Evolutionary conservation across 1,139 yeast genomes (phyloP).

Genomic region (Suhomyces atakaporum): DNA sequence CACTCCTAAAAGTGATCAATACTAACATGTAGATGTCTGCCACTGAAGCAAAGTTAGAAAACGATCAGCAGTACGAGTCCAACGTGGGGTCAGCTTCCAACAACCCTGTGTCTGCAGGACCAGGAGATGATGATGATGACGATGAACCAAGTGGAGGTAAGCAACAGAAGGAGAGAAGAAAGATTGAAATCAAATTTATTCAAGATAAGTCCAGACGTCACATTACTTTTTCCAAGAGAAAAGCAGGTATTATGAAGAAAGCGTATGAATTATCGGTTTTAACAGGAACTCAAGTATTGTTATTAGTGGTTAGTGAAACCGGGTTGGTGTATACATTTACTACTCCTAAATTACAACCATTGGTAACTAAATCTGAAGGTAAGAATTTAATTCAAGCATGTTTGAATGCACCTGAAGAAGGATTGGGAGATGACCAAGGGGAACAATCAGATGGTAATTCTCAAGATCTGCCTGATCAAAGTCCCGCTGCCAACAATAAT

Average conservation of each 20-base stretch:
- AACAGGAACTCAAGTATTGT: slow-evolving; percentile 94
- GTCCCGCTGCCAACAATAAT: slow-evolving; percentile 40
- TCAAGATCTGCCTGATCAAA: slow-evolving; percentile 43
- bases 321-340: slow-evolving; percentile 98
- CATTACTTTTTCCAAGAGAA: slow-evolving; percentile 94
- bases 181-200: slow-evolving; percentile 94
- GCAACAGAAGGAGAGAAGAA: slow-evolving; percentile 81
- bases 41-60: slow-evolving; percentile 43
- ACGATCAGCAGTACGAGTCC: slow-evolving; percentile 33
- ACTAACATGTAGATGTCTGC: slow-evolving; percentile 37
- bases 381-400: slow-evolving; percentile 96
- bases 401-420: slow-evolving; percentile 86
- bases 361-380: slow-evolving; percentile 96
- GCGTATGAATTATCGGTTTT: slow-evolving; percentile 94
- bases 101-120: slow-evolving; percentile 28
- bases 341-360: slow-evolving; percentile 95
- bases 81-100: slow-evolving; percentile 22
- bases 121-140: slow-evolving; percentile 62
- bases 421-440: slow-evolving; percentile 59
- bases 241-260: slow-evolving; percentile 98
- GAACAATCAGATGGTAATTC: slow-evolving; percentile 61
- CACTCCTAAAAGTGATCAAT: too few relatives aligned
- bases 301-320: slow-evolving; percentile 93
- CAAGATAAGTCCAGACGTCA: slow-evolving; percentile 98
- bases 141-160: slow-evolving; percentile 60